A percentile compares a stretch with the other conserved stretches of the same genome.
Evolutionary conservation across 257 asterid species (phyloP).

Genomic region (Nicotiana knightiana): DNA sequence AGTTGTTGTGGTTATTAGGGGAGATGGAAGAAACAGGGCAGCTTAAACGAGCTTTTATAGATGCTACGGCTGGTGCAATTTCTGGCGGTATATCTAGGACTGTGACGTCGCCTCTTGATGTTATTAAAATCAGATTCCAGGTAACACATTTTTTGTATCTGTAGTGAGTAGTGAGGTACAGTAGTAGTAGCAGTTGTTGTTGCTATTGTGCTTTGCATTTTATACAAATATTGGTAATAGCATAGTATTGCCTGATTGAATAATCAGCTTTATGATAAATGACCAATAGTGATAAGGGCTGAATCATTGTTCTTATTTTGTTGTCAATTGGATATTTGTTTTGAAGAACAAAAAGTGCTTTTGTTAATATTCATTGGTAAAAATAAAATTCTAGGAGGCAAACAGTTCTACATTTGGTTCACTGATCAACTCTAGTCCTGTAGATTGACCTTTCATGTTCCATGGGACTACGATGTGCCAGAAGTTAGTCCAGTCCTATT

Average conservation of each 20-base stretch:
- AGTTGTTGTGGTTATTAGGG: constrained; percentile 30
- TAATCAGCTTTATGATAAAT: neutral
- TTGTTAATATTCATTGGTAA: neutral
- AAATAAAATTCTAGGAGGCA: neutral
- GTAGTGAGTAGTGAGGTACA: neutral
- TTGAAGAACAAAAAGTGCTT: neutral
- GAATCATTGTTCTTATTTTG: neutral
- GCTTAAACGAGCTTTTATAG: constrained; percentile 66
- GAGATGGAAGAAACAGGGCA: constrained; percentile 88
- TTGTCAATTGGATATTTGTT: neutral
- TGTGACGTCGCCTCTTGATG: constrained; percentile 92
- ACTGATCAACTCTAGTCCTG: neutral
- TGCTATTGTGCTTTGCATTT: neutral
- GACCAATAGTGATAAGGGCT: neutral
- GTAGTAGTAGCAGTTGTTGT: neutral
- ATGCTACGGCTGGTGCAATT: constrained; percentile 83
- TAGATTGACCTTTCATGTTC: neutral
- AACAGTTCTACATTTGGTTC: neutral
- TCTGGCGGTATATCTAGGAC: constrained; percentile 80
- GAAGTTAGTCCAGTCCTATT: too few species aligned
- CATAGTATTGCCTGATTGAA: neutral
- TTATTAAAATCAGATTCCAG: constrained; percentile 95
- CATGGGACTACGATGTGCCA: too few species aligned
- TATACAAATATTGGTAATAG: neutral
- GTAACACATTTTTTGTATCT: constrained; percentile 21